phyloP scores from a whole-genome alignment of 768 basidiomycete genomes.

The Phaeolepiota aurea region DNA sequence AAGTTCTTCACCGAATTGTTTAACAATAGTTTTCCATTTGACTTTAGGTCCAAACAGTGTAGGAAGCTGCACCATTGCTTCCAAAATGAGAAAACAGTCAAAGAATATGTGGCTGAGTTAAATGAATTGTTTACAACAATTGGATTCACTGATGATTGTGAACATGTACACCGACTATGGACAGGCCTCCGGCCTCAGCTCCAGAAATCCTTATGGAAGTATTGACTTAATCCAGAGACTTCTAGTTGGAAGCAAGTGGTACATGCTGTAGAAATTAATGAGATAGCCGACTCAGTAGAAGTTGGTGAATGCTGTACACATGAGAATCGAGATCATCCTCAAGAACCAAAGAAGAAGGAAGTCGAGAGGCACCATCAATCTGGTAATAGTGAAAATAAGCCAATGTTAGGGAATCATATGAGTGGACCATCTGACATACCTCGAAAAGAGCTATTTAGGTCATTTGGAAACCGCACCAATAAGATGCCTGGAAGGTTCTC shows the following conservation, averaged over 20 bases:
- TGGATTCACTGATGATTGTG: constrained; percentile 15
- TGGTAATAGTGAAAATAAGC: no score
- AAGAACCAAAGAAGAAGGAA: no score
- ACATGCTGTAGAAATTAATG: constrained; percentile 18
- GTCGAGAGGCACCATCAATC: no score
- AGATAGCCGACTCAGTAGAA: constrained; percentile 8
- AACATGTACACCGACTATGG: constrained; percentile 26
- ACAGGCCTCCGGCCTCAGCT: constrained; percentile 16
- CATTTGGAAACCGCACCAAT: no score
- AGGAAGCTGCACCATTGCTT: constrained; percentile 12
- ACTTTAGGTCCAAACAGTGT: constrained; percentile 15
- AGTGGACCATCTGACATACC: no score
- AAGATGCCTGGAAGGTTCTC: no score
- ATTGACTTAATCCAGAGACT: constrained; percentile 18
- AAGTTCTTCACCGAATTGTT: constrained; percentile 24
- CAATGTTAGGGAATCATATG: no score
- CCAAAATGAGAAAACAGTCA: constrained; percentile 19
- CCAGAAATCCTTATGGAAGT: constrained; percentile 18
- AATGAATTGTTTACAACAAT: constrained; percentile 24
- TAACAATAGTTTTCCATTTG: constrained; percentile 27
- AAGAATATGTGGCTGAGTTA: constrained; percentile 24
- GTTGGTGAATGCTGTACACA: no score
- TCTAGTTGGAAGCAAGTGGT: constrained; percentile 18
- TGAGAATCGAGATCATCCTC: no score
- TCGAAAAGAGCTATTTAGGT: no score